A percentile compares a stretch with the other conserved stretches of the same genome.
Evolutionary conservation across 2,329 filamentous ascomycete species (phyloP).

Genomic region (Apiospora marii): DNA sequence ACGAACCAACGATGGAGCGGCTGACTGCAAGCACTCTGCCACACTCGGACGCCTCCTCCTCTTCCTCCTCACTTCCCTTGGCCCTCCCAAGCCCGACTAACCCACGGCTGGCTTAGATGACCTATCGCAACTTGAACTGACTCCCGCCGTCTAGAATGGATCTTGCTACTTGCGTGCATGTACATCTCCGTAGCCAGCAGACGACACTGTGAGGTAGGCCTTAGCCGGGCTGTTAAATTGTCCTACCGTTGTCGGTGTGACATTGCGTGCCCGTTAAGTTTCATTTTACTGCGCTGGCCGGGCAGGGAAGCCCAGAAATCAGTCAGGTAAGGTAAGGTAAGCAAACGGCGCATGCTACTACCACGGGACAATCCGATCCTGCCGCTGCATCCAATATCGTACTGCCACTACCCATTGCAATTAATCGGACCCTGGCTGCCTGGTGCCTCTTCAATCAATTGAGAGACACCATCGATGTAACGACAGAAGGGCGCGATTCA

Average conservation of each 20-base stretch:
- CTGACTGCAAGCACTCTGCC: slow-evolving; percentile 18
- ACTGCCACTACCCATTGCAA: not conserved
- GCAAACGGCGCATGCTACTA: slow-evolving; percentile 9
- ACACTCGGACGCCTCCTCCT: not conserved
- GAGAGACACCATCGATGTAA: slow-evolving; percentile 17
- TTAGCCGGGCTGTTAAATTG: not conserved
- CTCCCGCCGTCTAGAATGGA: not conserved
- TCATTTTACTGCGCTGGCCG: slow-evolving; percentile 1
- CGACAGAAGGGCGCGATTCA: slow-evolving; percentile 21
- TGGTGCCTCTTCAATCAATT: not conserved
- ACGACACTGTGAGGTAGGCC: not conserved
- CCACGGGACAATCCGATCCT: slow-evolving; percentile 7
- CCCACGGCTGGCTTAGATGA: slow-evolving; percentile 18
- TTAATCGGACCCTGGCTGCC: slow-evolving; percentile 18
- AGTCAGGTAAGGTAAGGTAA: not conserved
- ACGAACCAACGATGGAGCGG: slow-evolving; percentile 4
- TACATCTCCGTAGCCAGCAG: not conserved
- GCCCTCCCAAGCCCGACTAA: not conserved
- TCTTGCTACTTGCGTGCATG: not conserved
- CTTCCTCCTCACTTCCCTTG: not conserved
- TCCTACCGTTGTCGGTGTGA: slow-evolving; percentile 17
- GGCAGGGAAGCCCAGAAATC: not conserved
- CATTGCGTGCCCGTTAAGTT: not conserved
- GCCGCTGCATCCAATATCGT: not conserved
- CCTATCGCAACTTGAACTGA: slow-evolving; percentile 4